Evolutionary conservation across 257 asterid genomes (phyloP), one percentile per base, ranked within the genome.

Genomic region (Solanum peruvianum): DNA sequence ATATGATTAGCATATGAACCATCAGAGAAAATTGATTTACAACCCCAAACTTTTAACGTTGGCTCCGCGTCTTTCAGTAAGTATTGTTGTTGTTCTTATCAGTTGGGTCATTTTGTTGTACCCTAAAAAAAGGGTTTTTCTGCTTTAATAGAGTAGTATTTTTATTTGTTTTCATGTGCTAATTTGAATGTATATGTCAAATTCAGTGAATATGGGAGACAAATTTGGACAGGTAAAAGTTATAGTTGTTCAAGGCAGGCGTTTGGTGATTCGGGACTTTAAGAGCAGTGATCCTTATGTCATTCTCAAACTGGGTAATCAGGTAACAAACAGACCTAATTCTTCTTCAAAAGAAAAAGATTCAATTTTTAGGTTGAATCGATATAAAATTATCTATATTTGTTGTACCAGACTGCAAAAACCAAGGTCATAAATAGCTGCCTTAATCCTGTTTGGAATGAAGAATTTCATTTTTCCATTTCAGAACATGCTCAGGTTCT

Each of bases 391-490:
- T 37, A 37, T 58, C 66, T 58, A 58, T 21, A 60, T 60, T 60
- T 64, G 18, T 64, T 64, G 80, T 77, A 44, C 44, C 90, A 92
- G 94, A 91, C 88, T 25, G 90, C 88, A 82, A 92, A 91, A 87
- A 92, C 94, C 71, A 90, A 91, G 88, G 93, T 91, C 52, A 90
- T 88, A 88, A 88, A 84, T 47, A 87, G 92, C 87, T 88, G 91
- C 86, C 93, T 92, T 47, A 87, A 92, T 89, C 94, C 94, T 67
- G 89, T 87, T 75, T 92, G 94, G 94, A 92, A 92, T 82, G 91
- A 92, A 88, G 94, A 92, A 72, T 89, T 92, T 69, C 78, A 83
- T 87, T 89, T 92, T 92, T 71, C 93, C 60, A 69, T 92, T 60
- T 76, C 91, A 25, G 92, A 92, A 67, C 92, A 93, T 52, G 82